Evolutionary conservation across 139 green algal genomes (phyloP), one percentile per base, ranked within the genome.

Genomic region (Chlorokybus atmophyticus): DNA sequence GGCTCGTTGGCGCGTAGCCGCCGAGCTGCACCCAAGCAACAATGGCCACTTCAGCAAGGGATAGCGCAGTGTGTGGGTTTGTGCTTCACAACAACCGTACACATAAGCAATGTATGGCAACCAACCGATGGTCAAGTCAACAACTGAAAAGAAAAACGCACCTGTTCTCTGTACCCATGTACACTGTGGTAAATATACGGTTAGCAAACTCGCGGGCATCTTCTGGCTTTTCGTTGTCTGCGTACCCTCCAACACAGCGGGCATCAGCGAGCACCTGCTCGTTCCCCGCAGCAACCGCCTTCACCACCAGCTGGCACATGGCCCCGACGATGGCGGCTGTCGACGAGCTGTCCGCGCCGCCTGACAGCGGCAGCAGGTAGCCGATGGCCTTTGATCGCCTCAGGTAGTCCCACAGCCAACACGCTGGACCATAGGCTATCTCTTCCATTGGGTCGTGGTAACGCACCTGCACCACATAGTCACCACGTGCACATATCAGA

Each of bases 361-460:
- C 68, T 3, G 77, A 90, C 14, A 98, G 79, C 0, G 91, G 88
- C 50, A 98, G 66, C 64, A 96, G 71, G 67, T 84, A 98, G 6
- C 91, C 89, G 31, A 30, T 57, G 3, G 84, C 90, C 1, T 85
- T 85, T 10, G 68, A 85, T 17, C 86, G 77, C 17, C 81, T 35
- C 40, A 93, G 56, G 64, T 98, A 98, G 75, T 98, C 91, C 91
- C 91, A 98, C 53, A 98, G 77, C 91, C 91, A 98, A 59, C 79
- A 90, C 26, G 87, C 91, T 6, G 91, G 91, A 2, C 91, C 87
- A 19, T 80, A 72, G 1, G 82, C 87, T 64, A 98, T 94, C 75
- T 98, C 91, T 66, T 96, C 85, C 60, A 93, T 82, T 1, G 79
- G 75, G 0, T 3, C 1, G 30, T 82, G 76, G 40, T 76, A 66